Percentiles rank a stretch among this genome's conserved stretches.
phyloP scores from a whole-genome alignment of 306 rosid genomes.

The Datisca glomerata region DNA sequence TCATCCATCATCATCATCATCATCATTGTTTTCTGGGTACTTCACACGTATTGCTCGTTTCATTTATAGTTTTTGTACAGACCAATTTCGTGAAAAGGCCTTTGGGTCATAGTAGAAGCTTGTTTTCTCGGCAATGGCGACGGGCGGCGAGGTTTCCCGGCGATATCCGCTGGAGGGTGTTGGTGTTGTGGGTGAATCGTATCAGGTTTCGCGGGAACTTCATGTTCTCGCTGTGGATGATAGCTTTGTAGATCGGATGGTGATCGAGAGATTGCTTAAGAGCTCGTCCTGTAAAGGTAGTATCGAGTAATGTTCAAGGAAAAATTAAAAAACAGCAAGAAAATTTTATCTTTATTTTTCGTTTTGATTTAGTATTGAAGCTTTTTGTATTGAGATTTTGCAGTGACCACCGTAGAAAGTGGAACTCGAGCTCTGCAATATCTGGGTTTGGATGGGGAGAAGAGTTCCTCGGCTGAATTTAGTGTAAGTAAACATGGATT shows the following conservation, averaged over 20 bases:
- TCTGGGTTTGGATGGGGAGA: slow-evolving; percentile 78
- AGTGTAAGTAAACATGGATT: slow-evolving; percentile 37
- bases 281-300: slow-evolving; percentile 78
- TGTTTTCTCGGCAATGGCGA: too few species aligned
- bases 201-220: slow-evolving; percentile 23
- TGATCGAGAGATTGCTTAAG: slow-evolving; percentile 68
- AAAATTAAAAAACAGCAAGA: not conserved
- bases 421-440: slow-evolving; percentile 86
- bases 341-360: not conserved
- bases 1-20: too few species aligned
- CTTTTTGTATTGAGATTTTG: slow-evolving; percentile 13
- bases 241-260: slow-evolving; percentile 67
- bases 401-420: slow-evolving; percentile 93
- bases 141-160: too few species aligned
- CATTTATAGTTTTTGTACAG: too few species aligned
- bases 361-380: slow-evolving; percentile 3
- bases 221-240: slow-evolving; percentile 96
- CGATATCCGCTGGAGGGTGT: too few species aligned
- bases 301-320: too few species aligned
- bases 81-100: too few species aligned
- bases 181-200: too few species aligned
- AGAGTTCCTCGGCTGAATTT: slow-evolving; percentile 41
- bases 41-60: too few species aligned
- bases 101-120: too few species aligned
- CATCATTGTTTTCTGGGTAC: too few species aligned